Evolutionary conservation across 352 stramenopile genomes (phyloP), one percentile per base, ranked within the genome.

Genomic region (Phytophthora sp.): DNA sequence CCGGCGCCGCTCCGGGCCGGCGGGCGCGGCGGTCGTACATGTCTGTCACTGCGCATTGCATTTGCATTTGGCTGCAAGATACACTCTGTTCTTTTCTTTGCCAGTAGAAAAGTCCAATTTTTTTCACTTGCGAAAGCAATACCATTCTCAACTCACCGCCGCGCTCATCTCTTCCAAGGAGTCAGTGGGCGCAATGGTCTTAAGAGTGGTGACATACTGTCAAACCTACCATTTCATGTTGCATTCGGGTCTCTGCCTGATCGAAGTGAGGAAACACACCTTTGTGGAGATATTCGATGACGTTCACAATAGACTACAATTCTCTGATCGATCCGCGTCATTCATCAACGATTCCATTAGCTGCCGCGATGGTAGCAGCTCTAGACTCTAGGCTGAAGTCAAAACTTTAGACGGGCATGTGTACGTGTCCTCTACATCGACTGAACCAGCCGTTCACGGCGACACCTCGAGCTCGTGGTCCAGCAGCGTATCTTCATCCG

Each of bases 11-110:
- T 55, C 21, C 51, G n/a, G 52, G 60, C 62, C 63, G 52, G 42
- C 31, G 7, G 52, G 52, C 53, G 53, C n/a, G 54, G 69, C 28
- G 43, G 70, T 82, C 77, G 62, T 42, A 82, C 76, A 84, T 72
- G 32, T 71, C 35, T 43, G 23, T 59, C 28, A 42, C 11, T 6
- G 3, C 21, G 17, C 24, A 34, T 46, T 64, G 1, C 39, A 10
- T 45, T 8, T 58, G 5, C 71, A 17, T 53, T 23, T 69, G 11
- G 17, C 66, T 72, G 84, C 84, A 92, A 91, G 79, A 87, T 70
- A 92, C 84, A 92, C 84, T 92, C 84, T 92, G 84, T 92, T 85
- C 82, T 87, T 87, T 82, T 80, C 82, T 85, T 87, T 51, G 37
- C 24, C 59, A 49, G 71, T 92, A 85, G 84, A 88, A 69, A 88